Percentiles rank a stretch among this genome's conserved stretches.
Conservation (phyloP, 495 filamentous ascomycete genomes). For the Aspergillus hancockii region DNA sequence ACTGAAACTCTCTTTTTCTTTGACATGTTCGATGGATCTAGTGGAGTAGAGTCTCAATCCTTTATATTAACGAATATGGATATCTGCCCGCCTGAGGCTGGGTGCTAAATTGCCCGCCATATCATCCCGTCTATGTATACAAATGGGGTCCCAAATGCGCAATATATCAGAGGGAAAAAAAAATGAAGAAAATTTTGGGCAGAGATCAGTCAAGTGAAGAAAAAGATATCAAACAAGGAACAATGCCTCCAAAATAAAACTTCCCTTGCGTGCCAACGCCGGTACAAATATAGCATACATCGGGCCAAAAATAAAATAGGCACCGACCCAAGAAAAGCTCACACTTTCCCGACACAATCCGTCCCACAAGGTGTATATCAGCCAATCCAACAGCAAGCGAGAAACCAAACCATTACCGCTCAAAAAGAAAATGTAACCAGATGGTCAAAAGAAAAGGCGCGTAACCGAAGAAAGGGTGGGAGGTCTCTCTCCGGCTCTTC, state of each 20-base stretch:
- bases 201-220: constrained; percentile 17
- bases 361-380: constrained; percentile 9
- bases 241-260: constrained; percentile 23
- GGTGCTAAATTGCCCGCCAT: constrained; percentile 23
- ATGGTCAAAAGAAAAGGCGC: constrained; percentile 16
- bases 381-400: not conserved
- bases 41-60: not conserved
- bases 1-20: not conserved
- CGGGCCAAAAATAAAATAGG: constrained; percentile 8
- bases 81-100: constrained; percentile 6
- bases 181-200: constrained; percentile 20
- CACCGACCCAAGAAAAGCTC: constrained; percentile 26
- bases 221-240: constrained; percentile 20
- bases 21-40: not conserved
- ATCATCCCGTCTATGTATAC: constrained; percentile 27
- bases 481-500: constrained; percentile 17
- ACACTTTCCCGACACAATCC: constrained; percentile 2
- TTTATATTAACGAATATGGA: constrained; percentile 2
- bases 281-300: constrained; percentile 33
- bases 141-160: constrained; percentile 28
- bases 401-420: not conserved
- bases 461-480: constrained; percentile 10
- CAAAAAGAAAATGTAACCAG: constrained; percentile 5
- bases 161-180: constrained; percentile 20
- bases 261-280: constrained; percentile 36